Evolutionary conservation across 768 basidiomycete genomes (phyloP), one percentile per base, ranked within the genome.

Genomic region (Dacryopinax spathularia): DNA sequence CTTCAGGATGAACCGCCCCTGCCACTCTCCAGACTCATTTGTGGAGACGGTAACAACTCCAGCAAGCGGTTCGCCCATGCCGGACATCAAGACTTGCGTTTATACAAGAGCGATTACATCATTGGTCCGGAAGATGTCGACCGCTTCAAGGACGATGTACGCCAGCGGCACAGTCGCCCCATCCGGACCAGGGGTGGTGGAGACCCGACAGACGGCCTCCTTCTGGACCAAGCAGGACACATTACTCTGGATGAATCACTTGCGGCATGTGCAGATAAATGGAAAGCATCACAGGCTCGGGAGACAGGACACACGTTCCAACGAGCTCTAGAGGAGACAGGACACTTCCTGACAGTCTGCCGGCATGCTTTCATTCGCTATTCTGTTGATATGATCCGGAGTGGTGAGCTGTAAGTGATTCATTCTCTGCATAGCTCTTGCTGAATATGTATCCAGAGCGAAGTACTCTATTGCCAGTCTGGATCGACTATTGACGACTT

Each of bases 331-430:
- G 34, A 36, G 1, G 59, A 64, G 35, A 60, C 59, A 16, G 63
- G 63, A 6, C 31, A 20, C 22, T 64, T 64, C 37, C 36, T 61
- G 27, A 44, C 35, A 4, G 63, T 60, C 1, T 64, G 63, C 25
- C 33, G 63, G 12, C 63, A 64, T 25, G 60, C 36, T 15, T 64
- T 60, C 34, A 44, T 64, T 39, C 36, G 29, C 16, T 44, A 29
- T 22, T 39, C 34, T 20, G 25, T 18, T 20, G 63, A 64, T n/a
- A 61, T 64, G 60, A 61, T 64, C 35, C 36, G 60, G 31, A 64
- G 63, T 22, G 44, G 64, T 34, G 48, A 56, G 18, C 25, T 56
- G 48, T 56, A 18, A 56, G 48, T 18, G 39, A 9, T 36, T 18
- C 10, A 18, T 36, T 44, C 43, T 44, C n/a, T 20, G 13, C n/a